A percentile compares a stretch with the other conserved stretches of the same genome.
Evolutionary conservation across 2,329 filamentous ascomycete genomes (phyloP).

Genomic region (Bisporella sp.): DNA sequence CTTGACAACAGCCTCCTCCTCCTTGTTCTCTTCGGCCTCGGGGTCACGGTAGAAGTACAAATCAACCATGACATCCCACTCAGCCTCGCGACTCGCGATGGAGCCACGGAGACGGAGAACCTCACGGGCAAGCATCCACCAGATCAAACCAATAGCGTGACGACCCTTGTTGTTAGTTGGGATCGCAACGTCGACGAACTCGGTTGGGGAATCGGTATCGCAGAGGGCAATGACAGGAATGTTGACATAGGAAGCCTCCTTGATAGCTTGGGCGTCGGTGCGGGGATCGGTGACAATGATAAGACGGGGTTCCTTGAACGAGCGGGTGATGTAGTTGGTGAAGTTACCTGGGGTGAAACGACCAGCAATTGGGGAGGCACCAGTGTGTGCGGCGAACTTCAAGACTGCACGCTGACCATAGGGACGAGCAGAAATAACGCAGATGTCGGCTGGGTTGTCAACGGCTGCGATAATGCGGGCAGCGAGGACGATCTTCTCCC

Average conservation of each 20-base stretch:
- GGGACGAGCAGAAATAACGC: constrained; percentile 98
- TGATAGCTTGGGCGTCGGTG: constrained; percentile 99
- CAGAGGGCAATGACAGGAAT: constrained; percentile 98
- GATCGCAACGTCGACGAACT: constrained; percentile 99
- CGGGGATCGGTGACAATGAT: constrained; percentile 99
- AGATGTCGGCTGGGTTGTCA: constrained; percentile 99
- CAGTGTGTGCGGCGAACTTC: constrained; percentile 99
- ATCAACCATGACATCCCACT: constrained; percentile 99
- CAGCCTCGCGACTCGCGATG: constrained; percentile 88
- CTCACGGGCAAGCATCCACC: constrained; percentile 99
- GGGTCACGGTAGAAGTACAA: constrained; percentile 99
- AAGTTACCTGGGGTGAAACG: constrained; percentile 99
- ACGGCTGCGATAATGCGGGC: constrained; percentile 98
- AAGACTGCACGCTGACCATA: constrained; percentile 99
- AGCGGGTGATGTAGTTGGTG: constrained; percentile 99
- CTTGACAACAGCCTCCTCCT: constrained; percentile 85
- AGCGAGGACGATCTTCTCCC: constrained; percentile 99
- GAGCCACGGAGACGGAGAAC: constrained; percentile 98
- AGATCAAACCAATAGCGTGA: constrained; percentile 95
- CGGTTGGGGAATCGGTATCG: constrained; percentile 98
- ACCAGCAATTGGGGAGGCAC: constrained; percentile 95
- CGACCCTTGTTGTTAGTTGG: constrained; percentile 99
- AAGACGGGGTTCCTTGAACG: constrained; percentile 99
- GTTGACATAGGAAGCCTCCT: constrained; percentile 99
- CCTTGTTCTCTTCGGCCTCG: constrained; percentile 99